Evolutionary conservation across 257 asterid species (phyloP).

Genomic region (Vinca minor): DNA sequence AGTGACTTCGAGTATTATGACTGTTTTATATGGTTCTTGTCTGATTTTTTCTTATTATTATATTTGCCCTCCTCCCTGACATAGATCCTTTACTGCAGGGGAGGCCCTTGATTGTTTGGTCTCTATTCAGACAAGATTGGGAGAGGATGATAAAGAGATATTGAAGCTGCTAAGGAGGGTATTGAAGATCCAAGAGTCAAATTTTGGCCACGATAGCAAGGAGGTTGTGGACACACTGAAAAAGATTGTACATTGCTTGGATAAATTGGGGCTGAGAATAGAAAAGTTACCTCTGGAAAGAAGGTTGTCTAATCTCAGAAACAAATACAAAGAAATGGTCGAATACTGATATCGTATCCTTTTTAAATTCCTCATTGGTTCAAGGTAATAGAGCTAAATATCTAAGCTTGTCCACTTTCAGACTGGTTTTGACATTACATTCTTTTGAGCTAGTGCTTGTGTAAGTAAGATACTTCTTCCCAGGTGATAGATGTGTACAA

Average conservation of each 20-base stretch:
- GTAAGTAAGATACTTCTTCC: too few relatives aligned
- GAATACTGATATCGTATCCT: constrained; percentile 16
- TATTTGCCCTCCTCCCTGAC: background rate
- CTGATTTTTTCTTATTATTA: too few relatives aligned
- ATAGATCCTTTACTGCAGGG: constrained; percentile 35
- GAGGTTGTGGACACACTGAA: constrained; percentile 70
- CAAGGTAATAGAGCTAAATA: too few relatives aligned
- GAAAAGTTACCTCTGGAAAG: constrained; percentile 63
- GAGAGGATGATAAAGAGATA: constrained; percentile 49
- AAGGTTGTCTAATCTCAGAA: constrained; percentile 50
- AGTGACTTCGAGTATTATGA: too few relatives aligned
- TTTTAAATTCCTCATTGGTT: background rate
- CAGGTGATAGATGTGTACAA: too few relatives aligned
- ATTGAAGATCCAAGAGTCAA: constrained; percentile 64
- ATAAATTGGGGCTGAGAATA: constrained; percentile 56
- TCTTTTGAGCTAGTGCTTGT: too few relatives aligned
- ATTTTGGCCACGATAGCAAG: constrained; percentile 64
- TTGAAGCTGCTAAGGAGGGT: constrained; percentile 73
- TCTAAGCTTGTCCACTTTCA: too few relatives aligned
- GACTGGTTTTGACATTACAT: too few relatives aligned
- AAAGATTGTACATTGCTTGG: constrained; percentile 57
- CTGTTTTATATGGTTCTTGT: too few relatives aligned
- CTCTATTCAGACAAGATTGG: constrained; percentile 55
- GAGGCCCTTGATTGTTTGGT: constrained; percentile 96
- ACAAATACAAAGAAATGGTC: constrained; percentile 44